Conservation (phyloP, 305 asterid genomes). For the Fraxinus platypoda region DNA sequence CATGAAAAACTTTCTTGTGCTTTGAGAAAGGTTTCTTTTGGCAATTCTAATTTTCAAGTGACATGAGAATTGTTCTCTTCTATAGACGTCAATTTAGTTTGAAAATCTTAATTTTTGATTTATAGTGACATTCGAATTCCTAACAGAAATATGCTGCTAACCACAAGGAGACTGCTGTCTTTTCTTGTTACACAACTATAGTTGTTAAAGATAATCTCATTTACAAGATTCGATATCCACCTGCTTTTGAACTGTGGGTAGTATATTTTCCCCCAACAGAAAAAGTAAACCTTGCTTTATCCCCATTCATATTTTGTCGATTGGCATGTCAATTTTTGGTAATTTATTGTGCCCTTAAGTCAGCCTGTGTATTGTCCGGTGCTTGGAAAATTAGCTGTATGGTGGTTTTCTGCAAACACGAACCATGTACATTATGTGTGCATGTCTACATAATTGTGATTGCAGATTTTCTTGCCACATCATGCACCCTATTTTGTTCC, state of each 20-base stretch:
- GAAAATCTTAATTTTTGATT: not conserved
- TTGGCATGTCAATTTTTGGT: not conserved
- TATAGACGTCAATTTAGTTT: not conserved
- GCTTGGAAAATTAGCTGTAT: not conserved
- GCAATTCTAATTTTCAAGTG: not conserved
- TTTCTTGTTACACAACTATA: not conserved
- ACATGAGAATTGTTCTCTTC: not conserved
- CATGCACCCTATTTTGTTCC: not conserved
- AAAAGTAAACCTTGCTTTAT: not conserved
- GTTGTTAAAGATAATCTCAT: not conserved
- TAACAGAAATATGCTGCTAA: not conserved
- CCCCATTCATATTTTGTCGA: not conserved
- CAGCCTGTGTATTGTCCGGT: not conserved
- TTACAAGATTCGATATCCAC: not conserved
- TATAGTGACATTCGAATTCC: not conserved
- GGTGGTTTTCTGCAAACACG: not conserved
- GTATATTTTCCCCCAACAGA: not conserved
- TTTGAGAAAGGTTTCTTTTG: not conserved
- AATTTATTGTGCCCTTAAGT: not conserved
- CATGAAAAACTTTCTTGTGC: not conserved
- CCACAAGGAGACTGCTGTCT: not conserved
- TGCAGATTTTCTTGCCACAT: not conserved
- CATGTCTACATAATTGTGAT: not conserved
- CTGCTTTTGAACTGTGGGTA: not conserved
- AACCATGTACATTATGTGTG: not conserved